Conservation (phyloP, 1,284 basidiomycete genomes). For the Puccinia triticina region DNA sequence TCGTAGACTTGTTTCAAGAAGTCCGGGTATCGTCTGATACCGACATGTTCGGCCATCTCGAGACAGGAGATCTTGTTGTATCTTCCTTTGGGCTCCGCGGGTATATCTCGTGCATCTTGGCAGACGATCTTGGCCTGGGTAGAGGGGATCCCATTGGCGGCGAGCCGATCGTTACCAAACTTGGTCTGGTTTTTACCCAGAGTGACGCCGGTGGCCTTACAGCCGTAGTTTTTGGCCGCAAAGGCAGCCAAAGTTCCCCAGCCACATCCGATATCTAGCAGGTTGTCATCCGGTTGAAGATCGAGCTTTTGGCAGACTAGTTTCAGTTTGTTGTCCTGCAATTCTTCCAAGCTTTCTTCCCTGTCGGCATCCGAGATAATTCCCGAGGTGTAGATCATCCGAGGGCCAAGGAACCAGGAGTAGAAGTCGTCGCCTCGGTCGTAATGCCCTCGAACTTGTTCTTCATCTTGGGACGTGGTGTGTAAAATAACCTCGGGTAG, state of each 20-base stretch:
- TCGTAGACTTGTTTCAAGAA: constrained; percentile 93
- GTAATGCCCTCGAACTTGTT: constrained; percentile 94
- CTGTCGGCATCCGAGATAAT: constrained; percentile 75
- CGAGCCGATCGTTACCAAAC: constrained; percentile 88
- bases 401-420: constrained; percentile 88
- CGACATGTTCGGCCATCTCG: constrained; percentile 99
- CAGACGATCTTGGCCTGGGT: constrained; percentile 87
- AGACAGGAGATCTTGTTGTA: constrained; percentile 95
- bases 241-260: constrained; percentile 96
- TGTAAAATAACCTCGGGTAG: constrained; percentile 92
- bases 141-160: constrained; percentile 73
- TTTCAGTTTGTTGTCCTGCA: constrained; percentile 98
- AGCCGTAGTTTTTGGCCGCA: constrained; percentile 94
- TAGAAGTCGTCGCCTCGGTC: constrained; percentile 96
- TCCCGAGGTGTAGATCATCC: constrained; percentile 97
- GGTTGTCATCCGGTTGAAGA: constrained; percentile 76
- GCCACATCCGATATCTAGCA: constrained; percentile 94
- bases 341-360: constrained; percentile 85
- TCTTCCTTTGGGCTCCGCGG: constrained; percentile 70
- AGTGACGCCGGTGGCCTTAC: constrained; percentile 93
- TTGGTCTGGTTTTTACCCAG: constrained; percentile 85
- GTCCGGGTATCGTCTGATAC: constrained; percentile 84
- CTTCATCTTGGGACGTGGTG: constrained; percentile 85
- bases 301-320: constrained; percentile 93
- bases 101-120: constrained; percentile 92